A percentile compares a stretch with the other conserved stretches of the same genome.
Evolutionary conservation across 768 basidiomycete genomes (phyloP).

Genomic region (Glaciozyma antarctica): DNA sequence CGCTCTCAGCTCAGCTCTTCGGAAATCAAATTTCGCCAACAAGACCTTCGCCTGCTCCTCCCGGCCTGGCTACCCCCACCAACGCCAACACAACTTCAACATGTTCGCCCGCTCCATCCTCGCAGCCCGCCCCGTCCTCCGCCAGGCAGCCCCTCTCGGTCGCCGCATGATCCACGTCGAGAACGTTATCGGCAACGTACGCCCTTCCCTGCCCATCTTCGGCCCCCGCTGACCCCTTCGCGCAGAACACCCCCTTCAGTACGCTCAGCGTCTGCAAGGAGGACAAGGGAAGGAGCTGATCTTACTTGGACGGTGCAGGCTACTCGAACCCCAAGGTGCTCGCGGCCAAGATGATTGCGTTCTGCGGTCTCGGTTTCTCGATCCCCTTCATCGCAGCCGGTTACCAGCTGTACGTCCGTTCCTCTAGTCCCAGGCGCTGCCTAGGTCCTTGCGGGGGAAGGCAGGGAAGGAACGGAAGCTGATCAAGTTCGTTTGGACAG

Average conservation of each 20-base stretch:
- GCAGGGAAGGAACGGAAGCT: too few species aligned
- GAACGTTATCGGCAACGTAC: not conserved
- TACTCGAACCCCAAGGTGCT: not conserved
- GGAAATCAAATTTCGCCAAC: too few species aligned
- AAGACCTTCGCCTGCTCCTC: too few species aligned
- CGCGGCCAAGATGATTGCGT: not conserved
- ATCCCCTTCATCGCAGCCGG: not conserved
- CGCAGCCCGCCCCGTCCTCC: not conserved
- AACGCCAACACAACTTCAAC: not conserved
- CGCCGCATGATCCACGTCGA: not conserved
- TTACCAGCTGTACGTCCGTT: not conserved
- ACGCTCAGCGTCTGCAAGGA: not conserved
- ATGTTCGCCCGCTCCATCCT: not conserved
- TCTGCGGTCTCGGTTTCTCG: not conserved
- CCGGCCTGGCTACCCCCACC: too few species aligned
- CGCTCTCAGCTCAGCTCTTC: too few species aligned
- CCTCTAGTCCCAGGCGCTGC: not conserved
- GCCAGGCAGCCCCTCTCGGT: not conserved
- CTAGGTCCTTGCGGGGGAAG: too few species aligned
- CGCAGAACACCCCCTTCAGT: slow-evolving; percentile 6
- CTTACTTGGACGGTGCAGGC: not conserved
- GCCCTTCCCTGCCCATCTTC: not conserved
- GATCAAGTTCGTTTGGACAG: too few species aligned
- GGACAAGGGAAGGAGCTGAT: not conserved
- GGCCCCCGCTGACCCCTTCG: not conserved